phyloP scores from a whole-genome alignment of 371 early-diverging fungal genomes.

The Chytridium lagenaria region DNA sequence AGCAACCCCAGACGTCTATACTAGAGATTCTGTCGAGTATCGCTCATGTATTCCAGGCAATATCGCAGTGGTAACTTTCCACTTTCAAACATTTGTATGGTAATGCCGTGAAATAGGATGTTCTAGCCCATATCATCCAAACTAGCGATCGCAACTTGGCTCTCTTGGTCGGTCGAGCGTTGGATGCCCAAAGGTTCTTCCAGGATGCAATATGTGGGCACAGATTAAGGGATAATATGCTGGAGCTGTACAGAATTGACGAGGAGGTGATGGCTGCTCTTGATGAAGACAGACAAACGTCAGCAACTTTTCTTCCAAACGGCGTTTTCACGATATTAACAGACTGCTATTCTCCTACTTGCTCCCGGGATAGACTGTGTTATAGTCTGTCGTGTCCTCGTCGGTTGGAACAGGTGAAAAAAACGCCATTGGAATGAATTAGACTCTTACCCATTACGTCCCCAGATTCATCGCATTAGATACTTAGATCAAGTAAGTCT shows the following conservation, averaged over 20 bases:
- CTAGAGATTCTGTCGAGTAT: constrained; percentile 82
- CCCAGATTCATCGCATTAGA: constrained; percentile 7
- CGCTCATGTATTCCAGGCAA: constrained; percentile 80
- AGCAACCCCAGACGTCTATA: constrained; percentile 44
- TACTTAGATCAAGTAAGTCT: not conserved
- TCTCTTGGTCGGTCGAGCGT: constrained; percentile 80
- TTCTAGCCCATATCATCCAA: constrained; percentile 71
- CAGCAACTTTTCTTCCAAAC: constrained; percentile 54
- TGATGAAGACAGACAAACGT: not conserved
- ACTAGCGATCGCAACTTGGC: constrained; percentile 87
- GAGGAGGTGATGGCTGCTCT: not conserved
- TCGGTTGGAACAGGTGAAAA: constrained; percentile 60
- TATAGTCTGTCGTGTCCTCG: constrained; percentile 86
- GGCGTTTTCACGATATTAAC: constrained; percentile 88
- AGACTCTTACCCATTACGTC: not conserved
- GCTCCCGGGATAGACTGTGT: constrained; percentile 77
- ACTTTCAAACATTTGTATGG: not conserved
- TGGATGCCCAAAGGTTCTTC: constrained; percentile 87
- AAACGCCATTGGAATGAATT: not conserved
- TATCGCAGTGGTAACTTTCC: constrained; percentile 78
- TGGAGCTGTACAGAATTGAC: constrained; percentile 80
- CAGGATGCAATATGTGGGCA: constrained; percentile 88
- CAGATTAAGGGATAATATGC: constrained; percentile 73
- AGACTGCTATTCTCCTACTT: constrained; percentile 91
- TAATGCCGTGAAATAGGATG: constrained; percentile 63